phyloP scores from a whole-genome alignment of 2,329 filamentous ascomycete genomes.

The Ophiobolus disseminans region DNA sequence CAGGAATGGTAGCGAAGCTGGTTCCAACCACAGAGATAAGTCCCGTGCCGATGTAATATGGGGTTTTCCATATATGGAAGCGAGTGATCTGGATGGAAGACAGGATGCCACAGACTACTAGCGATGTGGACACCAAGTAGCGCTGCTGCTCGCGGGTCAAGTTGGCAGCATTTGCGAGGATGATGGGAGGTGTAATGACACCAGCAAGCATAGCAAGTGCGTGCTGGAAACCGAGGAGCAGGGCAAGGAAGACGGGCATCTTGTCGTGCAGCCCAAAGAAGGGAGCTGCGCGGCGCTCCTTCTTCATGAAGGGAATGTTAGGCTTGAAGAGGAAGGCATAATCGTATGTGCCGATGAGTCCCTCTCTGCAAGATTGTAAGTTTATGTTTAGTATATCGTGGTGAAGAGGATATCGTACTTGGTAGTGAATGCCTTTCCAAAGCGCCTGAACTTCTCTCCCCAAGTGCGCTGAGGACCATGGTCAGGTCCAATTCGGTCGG shows the following conservation, averaged over 20 bases:
- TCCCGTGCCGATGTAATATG: conserved; percentile 71
- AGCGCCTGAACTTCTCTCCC: conserved; percentile 49
- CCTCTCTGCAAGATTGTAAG: conserved; percentile 59
- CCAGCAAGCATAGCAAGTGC: conserved; percentile 72
- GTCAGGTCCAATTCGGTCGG: conserved; percentile 56
- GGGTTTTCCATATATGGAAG: conserved; percentile 74
- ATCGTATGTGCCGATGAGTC: conserved; percentile 85
- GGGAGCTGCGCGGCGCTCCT: conserved; percentile 65
- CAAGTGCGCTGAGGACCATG: conserved; percentile 50
- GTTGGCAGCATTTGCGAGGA: conserved; percentile 72
- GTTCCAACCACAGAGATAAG: conserved; percentile 81
- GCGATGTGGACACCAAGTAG: conserved; percentile 78
- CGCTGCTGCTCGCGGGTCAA: conserved; percentile 67
- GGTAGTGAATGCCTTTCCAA: conserved; percentile 57
- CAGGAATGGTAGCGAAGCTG: conserved; percentile 77
- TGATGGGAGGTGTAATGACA: conserved; percentile 79
- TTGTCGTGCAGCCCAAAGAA: conserved; percentile 85
- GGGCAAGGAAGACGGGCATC: conserved; percentile 76
- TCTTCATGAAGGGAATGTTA: conserved; percentile 82
- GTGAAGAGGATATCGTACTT: conserved; percentile 49
- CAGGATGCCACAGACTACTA: conserved; percentile 80
- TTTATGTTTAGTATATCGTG: neutral
- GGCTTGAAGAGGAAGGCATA: conserved; percentile 86
- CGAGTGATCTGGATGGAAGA: conserved; percentile 77
- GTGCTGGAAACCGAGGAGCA: conserved; percentile 81